phyloP scores from a whole-genome alignment of 768 basidiomycete genomes.

The Trametes maxima region DNA sequence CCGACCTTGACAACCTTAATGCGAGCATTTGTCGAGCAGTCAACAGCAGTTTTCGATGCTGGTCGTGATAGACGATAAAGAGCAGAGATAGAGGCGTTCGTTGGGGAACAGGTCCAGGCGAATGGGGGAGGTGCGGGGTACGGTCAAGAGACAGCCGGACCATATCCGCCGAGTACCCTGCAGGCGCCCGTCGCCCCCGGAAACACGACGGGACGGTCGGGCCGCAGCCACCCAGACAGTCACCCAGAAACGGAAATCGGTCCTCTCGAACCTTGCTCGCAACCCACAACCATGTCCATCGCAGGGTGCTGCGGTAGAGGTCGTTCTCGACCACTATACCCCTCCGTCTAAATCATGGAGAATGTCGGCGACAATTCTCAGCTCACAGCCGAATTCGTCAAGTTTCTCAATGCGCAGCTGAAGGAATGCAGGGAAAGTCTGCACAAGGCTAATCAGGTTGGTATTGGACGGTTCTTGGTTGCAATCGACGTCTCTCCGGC shows the following conservation, averaged over 20 bases:
- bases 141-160: constrained; percentile 1
- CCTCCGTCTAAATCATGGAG: neutral
- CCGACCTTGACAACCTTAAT: neutral
- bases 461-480: neutral
- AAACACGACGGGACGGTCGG: no score
- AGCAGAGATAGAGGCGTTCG: neutral
- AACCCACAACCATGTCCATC: no score
- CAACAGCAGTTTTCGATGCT: no score
- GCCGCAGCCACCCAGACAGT: no score
- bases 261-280: no score
- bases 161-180: constrained; percentile 18
- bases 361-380: neutral
- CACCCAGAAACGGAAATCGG: no score
- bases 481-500: neutral
- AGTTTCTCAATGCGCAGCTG: constrained; percentile 12
- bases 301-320: constrained; percentile 10
- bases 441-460: neutral
- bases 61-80: no score
- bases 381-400: constrained; percentile 15
- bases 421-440: constrained; percentile 9
- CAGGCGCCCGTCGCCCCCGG: neutral
- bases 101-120: neutral
- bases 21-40: neutral
- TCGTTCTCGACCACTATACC: neutral
- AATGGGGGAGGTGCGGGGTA: constrained; percentile 9